A percentile compares a stretch with the other conserved stretches of the same genome.
Conservation (phyloP, 2,329 filamentous ascomycete genomes). For the Trichoderma asperellum region DNA sequence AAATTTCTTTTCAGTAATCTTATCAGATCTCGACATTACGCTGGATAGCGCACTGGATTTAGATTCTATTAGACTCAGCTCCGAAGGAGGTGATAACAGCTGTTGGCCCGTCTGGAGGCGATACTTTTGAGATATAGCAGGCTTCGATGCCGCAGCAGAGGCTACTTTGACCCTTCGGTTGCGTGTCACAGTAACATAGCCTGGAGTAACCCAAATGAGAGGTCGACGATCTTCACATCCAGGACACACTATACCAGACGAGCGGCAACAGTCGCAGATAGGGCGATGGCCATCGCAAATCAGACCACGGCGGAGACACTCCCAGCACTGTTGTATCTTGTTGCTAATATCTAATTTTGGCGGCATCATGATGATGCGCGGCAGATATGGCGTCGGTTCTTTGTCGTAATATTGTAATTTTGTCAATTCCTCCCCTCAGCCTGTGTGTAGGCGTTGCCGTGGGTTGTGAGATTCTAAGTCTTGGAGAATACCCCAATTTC, state of each 20-base stretch:
- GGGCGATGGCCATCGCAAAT: conserved; percentile 46
- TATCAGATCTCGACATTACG: not conserved
- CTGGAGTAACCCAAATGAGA: conserved; percentile 45
- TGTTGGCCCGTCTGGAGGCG: not conserved
- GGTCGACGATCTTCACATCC: conserved; percentile 46
- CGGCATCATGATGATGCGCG: not conserved
- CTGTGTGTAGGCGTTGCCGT: not conserved
- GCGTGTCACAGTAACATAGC: conserved; percentile 37
- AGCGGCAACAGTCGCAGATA: conserved; percentile 44
- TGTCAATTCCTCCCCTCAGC: not conserved
- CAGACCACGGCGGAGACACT: conserved; percentile 45
- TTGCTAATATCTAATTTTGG: not conserved
- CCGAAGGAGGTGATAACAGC: not conserved
- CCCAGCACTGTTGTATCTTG: conserved; percentile 44
- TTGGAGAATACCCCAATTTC: not conserved
- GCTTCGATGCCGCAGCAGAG: not conserved
- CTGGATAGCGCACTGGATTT: too few species aligned
- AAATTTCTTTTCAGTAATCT: not conserved
- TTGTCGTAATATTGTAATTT: not conserved
- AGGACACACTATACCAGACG: conserved; percentile 42
- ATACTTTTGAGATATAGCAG: not conserved
- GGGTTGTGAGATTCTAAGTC: not conserved
- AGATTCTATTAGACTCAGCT: not conserved
- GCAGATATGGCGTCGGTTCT: too few species aligned
- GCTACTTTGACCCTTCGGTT: not conserved